phyloP scores from a whole-genome alignment of 495 filamentous ascomycete species.

The Neurospora sp. region DNA sequence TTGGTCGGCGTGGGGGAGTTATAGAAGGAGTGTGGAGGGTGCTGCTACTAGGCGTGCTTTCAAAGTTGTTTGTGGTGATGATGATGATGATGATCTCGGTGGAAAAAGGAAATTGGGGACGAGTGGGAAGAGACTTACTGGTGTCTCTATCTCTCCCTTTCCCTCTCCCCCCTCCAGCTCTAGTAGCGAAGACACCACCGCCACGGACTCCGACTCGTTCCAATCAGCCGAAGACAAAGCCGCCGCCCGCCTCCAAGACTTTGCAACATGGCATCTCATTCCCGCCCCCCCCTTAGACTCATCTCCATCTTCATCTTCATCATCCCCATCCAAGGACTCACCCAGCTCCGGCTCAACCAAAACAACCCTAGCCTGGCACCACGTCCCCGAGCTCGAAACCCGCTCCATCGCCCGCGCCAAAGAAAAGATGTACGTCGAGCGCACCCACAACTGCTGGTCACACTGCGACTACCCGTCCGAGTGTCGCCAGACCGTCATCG shows the following conservation, averaged over 20 bases:
- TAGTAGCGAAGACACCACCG: neutral
- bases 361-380: neutral
- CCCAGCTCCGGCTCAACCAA: neutral
- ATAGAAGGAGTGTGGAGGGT: conserved; percentile 16
- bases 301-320: neutral
- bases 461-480: conserved; percentile 38
- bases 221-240: neutral
- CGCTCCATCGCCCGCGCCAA: conserved; percentile 5
- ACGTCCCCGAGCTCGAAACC: neutral
- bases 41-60: neutral
- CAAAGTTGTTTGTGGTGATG: neutral
- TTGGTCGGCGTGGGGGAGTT: conserved; percentile 28
- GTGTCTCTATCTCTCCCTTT: neutral
- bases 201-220: too few relatives aligned
- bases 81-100: neutral
- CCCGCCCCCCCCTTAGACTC: neutral
- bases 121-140: neutral
- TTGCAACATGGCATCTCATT: neutral
- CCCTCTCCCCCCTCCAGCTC: neutral
- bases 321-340: neutral
- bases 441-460: conserved; percentile 25
- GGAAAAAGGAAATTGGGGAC: neutral
- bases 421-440: conserved; percentile 16
- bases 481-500: conserved; percentile 20
- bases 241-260: neutral